Conservation (phyloP, 225 moss, liverwort and hornwort species). For the Pseudoscleropodium purum region DNA sequence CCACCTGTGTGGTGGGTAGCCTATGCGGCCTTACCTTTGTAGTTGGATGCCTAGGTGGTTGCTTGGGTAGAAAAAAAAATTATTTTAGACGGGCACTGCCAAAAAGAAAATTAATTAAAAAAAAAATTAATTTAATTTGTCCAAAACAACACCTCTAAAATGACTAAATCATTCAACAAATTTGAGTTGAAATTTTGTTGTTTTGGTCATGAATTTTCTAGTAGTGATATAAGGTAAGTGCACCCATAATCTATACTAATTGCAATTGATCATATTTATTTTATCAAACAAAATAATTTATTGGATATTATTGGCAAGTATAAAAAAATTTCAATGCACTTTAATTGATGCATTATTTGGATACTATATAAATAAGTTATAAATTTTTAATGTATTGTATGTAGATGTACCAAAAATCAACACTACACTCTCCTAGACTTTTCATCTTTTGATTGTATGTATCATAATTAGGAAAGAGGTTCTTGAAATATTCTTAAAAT, state of each 20-base stretch:
- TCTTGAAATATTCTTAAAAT: not conserved
- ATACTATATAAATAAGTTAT: not conserved
- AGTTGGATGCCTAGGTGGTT: too few relatives aligned
- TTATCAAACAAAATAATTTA: not conserved
- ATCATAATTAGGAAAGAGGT: accelerated
- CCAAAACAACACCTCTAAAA: too few relatives aligned
- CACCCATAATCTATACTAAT: not conserved
- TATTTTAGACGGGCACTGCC: too few relatives aligned
- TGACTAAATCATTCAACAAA: too few relatives aligned
- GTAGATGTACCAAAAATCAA: not conserved
- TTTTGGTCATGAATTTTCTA: too few relatives aligned
- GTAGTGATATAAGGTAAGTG: too few relatives aligned
- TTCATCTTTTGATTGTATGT: not conserved
- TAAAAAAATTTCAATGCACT: not conserved
- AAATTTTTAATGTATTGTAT: accelerated
- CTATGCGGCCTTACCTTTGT: too few relatives aligned
- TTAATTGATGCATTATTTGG: not conserved
- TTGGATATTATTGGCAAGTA: not conserved
- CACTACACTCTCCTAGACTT: not conserved
- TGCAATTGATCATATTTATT: not conserved
- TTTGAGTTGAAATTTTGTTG: too few relatives aligned
- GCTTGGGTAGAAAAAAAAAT: too few relatives aligned
- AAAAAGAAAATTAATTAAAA: too few relatives aligned
- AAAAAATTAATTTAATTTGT: too few relatives aligned
- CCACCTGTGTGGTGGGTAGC: too few relatives aligned